Base-by-base conservation (phyloP, 2,329 filamentous ascomycete species). In the Alternaria triticimaculans region DNA sequence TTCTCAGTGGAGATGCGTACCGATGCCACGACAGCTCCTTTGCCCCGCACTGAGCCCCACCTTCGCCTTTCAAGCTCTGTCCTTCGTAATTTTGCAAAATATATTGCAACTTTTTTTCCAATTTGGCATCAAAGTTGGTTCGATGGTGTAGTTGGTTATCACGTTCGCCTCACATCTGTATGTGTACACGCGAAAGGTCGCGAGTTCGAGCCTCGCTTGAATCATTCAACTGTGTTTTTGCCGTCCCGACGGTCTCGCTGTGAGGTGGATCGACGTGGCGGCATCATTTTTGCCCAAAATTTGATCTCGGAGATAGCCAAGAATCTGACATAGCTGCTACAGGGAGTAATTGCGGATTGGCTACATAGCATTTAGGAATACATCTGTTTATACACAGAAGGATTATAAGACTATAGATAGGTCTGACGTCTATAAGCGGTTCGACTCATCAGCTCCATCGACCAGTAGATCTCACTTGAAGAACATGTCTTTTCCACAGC, bases 141-240 rank as follows among this genome's bases (percentile, higher is more conserved):
- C 62, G 66, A 58, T 72, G 70, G 70, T 72, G 70, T 72, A 72
- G 70, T 69, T 72, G 70, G 70, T 72, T 68, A 72, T 72, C 70
- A 72, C 70, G 68, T 72, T 69, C 68, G 68, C 70, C 70, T 72
- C 70, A 72, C 70, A 72, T 5, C 3, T 23, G 9, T 25, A 2
- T 25, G 4, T 50, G 48, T 7, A 37, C 26, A 9, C 70, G 70
- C 67, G 68, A 71, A 71, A 71, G 68, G 70, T 71, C 70, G 25
- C 65, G 70, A 72, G 68, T 71, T 72, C 70, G 67, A 72, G 55
- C 70, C 68, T 72, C 70, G 68, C 37, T 60, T 62, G 61, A 71
- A 63, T 72, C 70, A 70, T 57, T 37, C 20, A 21, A 5, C n/a
- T 41, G 37, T 41, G 15, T 66, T 66, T 63, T 63, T 65, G 50